Base-by-base conservation (phyloP, 73 alveolate genomes). In the Blepharisma japonicum region DNA sequence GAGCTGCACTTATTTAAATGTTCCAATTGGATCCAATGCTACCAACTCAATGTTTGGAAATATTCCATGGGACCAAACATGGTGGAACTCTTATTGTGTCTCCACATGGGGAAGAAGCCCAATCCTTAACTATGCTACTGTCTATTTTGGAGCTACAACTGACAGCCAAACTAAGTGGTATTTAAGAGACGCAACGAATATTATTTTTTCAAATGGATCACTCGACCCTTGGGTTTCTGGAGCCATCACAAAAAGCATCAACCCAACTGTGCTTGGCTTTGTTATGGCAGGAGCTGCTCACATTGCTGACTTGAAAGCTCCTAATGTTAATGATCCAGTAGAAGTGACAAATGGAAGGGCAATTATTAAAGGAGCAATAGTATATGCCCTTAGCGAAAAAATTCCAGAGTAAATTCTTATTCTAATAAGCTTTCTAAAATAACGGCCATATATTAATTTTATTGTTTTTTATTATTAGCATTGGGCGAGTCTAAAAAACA, bases 171-270 rank as follows among this genome's bases (percentile, higher is more conserved):
- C 54, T 72, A 6, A 77, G 66, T 48, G 32, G 18, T 81, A 76
- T 2, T 25, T 27, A 61, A 53, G 39, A 49, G 70, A 80, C 56
- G 77, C 56, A 27, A 56, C 89, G 0, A 88, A 85, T 67, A 85
- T 88, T n/a, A 68, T 85, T 14, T 88, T 80, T 80, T 66, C 83
- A n/a, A 86, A 81, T 70, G 92, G 92, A 46, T 68, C 70, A 51
- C 85, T 86, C 14, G 95, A 88, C 68, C 92, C 92, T 21, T 88
- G 95, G 95, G 6, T 50, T 20, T 81, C 92, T 20, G 95, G 95
- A 25, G 82, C 90, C 5, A 85, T 88, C 53, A 68, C 78, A 2
- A 39, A 72, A 14, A 25, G 21, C 20, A 9, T 9, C n/a, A 56
- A 74, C 5, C 81, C 54, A 11, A 47, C 11, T 45, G 14, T 70